These are phyloP conservation scores for Yamadazyma kanchanaburiensis DNA, from an alignment of 1,139 yeast genomes.

Conservation along the genomic window DNA sequence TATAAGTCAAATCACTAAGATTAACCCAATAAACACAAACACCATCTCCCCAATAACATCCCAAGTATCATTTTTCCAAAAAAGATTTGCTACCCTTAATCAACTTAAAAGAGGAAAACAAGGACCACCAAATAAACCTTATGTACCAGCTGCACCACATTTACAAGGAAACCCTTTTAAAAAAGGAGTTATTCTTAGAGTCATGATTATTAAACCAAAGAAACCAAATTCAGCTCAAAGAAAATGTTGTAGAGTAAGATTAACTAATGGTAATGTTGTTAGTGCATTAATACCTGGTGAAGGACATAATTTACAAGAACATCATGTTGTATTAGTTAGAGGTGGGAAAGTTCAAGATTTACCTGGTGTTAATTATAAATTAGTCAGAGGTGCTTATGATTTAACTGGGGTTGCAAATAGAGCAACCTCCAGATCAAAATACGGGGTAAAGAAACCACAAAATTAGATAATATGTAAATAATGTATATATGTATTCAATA, in stretches of 20 bases:
- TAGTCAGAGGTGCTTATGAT: slow-evolving; percentile 92
- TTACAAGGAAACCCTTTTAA: slow-evolving; percentile 77
- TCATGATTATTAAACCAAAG: slow-evolving; percentile 93
- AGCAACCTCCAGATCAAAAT: slow-evolving; percentile 83
- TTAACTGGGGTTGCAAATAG: slow-evolving; percentile 94
- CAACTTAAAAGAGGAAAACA: slow-evolving; percentile 67
- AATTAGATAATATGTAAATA: slow-evolving; percentile 9
- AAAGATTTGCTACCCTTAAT: slow-evolving; percentile 64
- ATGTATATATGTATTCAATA: background rate
- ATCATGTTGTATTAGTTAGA: slow-evolving; percentile 90
- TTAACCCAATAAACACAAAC: background rate
- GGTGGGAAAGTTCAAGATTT: slow-evolving; percentile 98
- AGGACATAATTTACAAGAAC: slow-evolving; percentile 98
- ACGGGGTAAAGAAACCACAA: slow-evolving; percentile 87
- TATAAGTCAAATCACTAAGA: slow-evolving; percentile 3
- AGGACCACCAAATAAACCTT: slow-evolving; percentile 49
- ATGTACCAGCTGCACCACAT: slow-evolving; percentile 68
- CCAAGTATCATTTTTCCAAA: slow-evolving; percentile 18
- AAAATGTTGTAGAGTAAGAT: slow-evolving; percentile 92
- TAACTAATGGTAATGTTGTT: slow-evolving; percentile 84
- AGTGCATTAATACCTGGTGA: slow-evolving; percentile 98
- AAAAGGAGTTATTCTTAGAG: slow-evolving; percentile 93
- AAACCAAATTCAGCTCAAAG: slow-evolving; percentile 98
- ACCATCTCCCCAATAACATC: background rate
- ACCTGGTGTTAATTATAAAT: slow-evolving; percentile 96